Base-by-base conservation (phyloP, 2,329 filamentous ascomycete species). In the Claviceps sorghi region DNA sequence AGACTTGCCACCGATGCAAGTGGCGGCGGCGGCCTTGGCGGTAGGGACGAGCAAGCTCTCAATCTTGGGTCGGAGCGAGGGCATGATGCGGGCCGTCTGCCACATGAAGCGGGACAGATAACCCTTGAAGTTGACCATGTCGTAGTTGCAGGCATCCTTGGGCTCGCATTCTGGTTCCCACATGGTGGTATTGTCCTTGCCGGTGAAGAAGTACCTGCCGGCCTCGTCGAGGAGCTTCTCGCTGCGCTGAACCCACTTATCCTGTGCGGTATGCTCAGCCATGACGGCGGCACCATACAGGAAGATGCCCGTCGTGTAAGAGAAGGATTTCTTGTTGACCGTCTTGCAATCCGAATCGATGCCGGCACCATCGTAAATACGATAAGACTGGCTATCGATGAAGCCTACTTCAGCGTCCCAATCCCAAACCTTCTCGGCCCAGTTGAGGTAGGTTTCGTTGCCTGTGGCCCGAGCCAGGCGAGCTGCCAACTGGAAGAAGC, bases 401-500 rank as follows among this genome's bases (percentile, higher is more conserved):
- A 88, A 70, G 15, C 78, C 76, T 8, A 81, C 66, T 2, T 68
- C 64, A 46, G 66, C 63, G 1, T 75, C 75, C 83, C 84, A 88
- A 59, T 87, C 76, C 69, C 75, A 86, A n/a, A 80, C 69, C 61
- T 78, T 80, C 46, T 73, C 65, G 1, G 84, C 83, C 84, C 83
- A 88, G 19, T 84, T 75, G 15, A 70, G 56, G 59, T 86, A 86
- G 0, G 78, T 83, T 49, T 75, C 65, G 60, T 86, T 83, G 17
- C 79, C 80, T 0, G 83, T 86, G 54, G 79, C 82, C 47, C 83
- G 78, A 29, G 83, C 84, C 15, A 91, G 74, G 19, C 87, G 82
- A 1, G 88, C 86, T 4, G 84, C 82, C 13, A 95, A 74, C 61
- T 90, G 84, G 66, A 94, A 90, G 63, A 93, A 80, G n/a, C 82